Evolutionary conservation across 176 grass and related monocot species (phyloP).

Genomic region (Aegilops longissima): DNA sequence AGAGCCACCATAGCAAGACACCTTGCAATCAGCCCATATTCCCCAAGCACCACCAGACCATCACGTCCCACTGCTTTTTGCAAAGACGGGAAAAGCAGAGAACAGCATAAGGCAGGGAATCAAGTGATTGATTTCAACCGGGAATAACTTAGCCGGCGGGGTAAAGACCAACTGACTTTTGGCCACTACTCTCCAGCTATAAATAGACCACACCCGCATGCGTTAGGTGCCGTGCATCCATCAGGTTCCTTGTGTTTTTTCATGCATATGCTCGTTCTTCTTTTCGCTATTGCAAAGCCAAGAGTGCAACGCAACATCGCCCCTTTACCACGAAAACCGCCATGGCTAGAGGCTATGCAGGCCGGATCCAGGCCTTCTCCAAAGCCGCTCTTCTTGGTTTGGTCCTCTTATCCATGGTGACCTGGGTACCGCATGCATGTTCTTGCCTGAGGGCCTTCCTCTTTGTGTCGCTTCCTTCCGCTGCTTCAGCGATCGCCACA

Average conservation of each 20-base stretch:
- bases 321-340: neutral
- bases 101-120: neutral
- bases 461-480: conserved; percentile 34
- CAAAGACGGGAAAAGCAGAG: conserved; percentile 5
- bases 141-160: conserved; percentile 1
- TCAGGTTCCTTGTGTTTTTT: conserved; percentile 10
- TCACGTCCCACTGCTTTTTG: conserved; percentile 1
- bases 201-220: conserved; percentile 11
- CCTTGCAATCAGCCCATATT: neutral
- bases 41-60: neutral
- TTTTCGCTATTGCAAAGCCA: neutral
- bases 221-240: neutral
- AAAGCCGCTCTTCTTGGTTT: conserved; percentile 36
- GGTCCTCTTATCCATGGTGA: conserved; percentile 31
- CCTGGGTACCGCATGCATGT: conserved; percentile 37
- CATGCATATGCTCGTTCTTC: conserved; percentile 6
- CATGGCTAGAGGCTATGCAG: neutral
- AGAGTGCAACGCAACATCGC: neutral
- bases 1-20: conserved; percentile 5
- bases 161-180: neutral
- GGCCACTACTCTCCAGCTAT: neutral
- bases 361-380: neutral
- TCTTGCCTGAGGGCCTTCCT: conserved; percentile 33
- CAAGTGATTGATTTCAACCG: conserved; percentile 8
- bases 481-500: neutral